Conservation (phyloP, 257 asterid genomes). For the Solanum verrucosum region DNA sequence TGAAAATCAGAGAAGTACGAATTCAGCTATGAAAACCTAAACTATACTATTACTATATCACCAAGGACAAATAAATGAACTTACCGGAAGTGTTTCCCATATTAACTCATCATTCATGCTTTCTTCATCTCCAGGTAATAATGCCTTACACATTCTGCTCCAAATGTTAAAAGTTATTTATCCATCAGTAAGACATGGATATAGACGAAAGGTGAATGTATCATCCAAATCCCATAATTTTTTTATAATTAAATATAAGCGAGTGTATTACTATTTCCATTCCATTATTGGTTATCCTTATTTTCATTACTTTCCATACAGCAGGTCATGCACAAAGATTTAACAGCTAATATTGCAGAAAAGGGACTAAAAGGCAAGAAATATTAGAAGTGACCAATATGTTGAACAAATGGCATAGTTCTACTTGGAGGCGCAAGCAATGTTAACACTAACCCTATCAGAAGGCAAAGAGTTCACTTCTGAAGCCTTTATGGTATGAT, state of each 20-base stretch:
- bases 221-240: background rate
- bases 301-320: background rate
- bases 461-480: background rate
- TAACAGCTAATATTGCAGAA: background rate
- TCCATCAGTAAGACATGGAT: background rate
- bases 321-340: background rate
- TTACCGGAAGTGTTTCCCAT: slow-evolving; percentile 99
- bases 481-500: background rate
- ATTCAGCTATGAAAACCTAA: background rate
- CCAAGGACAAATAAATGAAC: slow-evolving; percentile 18
- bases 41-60: background rate
- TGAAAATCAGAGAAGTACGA: background rate
- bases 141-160: slow-evolving; percentile 92
- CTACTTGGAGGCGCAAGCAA: background rate
- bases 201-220: background rate
- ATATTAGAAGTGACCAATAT: background rate
- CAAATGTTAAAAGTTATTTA: slow-evolving; percentile 5
- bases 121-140: slow-evolving; percentile 95
- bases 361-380: background rate
- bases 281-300: background rate
- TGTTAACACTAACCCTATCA: background rate
- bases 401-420: background rate
- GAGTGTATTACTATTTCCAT: background rate
- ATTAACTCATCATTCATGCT: slow-evolving; percentile 81
- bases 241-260: background rate